These are phyloP conservation scores for Cornus kousa DNA, from an alignment of 148 eudicot species.

Conservation along the genomic window DNA sequence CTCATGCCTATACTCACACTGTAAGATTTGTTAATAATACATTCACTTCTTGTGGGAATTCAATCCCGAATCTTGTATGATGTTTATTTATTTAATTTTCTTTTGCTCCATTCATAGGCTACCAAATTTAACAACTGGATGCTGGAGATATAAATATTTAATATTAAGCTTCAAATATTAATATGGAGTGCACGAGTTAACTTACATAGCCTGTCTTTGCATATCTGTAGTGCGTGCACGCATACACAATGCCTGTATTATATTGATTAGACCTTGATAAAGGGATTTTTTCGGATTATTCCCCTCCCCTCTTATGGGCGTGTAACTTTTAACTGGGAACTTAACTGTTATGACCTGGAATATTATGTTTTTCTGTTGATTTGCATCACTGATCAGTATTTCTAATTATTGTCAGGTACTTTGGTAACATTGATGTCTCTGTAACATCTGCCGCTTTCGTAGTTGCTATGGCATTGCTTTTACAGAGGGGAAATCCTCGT, in stretches of 20 bases:
- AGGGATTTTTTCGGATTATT: not conserved
- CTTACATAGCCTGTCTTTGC: not conserved
- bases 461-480: constrained; percentile 74
- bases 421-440: constrained; percentile 84
- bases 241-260: not conserved
- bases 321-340: not conserved
- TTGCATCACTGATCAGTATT: constrained; percentile 10
- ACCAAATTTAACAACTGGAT: not conserved
- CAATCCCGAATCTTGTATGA: not conserved
- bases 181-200: not conserved
- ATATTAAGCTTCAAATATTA: not conserved
- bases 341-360: no score
- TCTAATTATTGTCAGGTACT: constrained; percentile 46
- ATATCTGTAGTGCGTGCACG: not conserved
- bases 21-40: constrained; percentile 46
- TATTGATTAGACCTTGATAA: not conserved
- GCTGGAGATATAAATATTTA: not conserved
- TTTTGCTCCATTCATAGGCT: not conserved
- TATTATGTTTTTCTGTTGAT: not conserved
- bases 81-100: not conserved
- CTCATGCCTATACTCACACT: constrained; percentile 82
- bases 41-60: not conserved
- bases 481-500: constrained; percentile 93
- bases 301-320: not conserved
- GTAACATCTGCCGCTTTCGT: constrained; percentile 89